A percentile compares a stretch with the other conserved stretches of the same genome.
phyloP scores from a whole-genome alignment of 306 rosid genomes.

The Carpinus viminea region DNA sequence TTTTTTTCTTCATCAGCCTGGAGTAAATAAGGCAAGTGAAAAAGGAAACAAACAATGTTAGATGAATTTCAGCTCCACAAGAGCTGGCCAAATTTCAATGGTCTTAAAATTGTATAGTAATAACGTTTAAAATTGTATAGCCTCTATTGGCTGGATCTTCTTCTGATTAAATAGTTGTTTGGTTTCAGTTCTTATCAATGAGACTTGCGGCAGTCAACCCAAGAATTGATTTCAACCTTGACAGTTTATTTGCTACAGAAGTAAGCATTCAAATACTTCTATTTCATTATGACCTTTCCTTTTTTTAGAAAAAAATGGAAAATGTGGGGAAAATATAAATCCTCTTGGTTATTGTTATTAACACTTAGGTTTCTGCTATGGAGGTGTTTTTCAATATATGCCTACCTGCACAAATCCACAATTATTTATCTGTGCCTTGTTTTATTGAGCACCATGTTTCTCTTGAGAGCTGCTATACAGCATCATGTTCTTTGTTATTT shows the following conservation, averaged over 20 bases:
- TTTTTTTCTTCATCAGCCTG: background rate
- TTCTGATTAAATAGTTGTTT: conserved; percentile 26
- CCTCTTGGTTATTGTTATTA: background rate
- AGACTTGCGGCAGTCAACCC: conserved; percentile 92
- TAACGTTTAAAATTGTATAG: conserved; percentile 16
- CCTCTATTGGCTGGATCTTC: conserved; percentile 23
- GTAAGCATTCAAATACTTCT: conserved; percentile 45
- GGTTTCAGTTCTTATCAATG: conserved; percentile 88
- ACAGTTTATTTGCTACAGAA: conserved; percentile 68
- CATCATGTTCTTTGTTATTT: background rate
- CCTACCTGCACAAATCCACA: background rate
- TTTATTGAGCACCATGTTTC: background rate
- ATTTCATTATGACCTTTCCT: background rate
- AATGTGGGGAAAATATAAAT: background rate
- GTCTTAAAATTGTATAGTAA: conserved; percentile 14
- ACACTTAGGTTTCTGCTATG: background rate
- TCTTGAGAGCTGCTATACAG: background rate
- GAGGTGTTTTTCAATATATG: background rate
- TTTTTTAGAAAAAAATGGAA: background rate
- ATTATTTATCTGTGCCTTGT: background rate
- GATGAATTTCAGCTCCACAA: background rate
- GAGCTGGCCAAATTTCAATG: conserved; percentile 20
- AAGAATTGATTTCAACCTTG: conserved; percentile 76
- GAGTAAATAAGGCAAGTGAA: background rate
- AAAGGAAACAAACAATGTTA: background rate